Base-by-base conservation (phyloP, 805 yeast species). In the Candida boidinii region DNA sequence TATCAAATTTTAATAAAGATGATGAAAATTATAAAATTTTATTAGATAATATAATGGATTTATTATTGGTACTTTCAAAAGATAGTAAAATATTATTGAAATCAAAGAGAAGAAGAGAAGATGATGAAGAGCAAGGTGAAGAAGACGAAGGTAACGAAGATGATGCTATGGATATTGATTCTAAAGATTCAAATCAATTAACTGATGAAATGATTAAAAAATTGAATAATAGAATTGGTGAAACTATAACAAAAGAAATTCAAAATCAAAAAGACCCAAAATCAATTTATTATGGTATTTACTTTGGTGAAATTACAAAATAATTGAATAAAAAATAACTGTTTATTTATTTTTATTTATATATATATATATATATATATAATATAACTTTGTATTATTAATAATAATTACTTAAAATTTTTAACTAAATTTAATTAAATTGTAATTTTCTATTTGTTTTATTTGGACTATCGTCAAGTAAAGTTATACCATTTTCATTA, bases 141-240 rank as follows among this genome's bases (percentile, higher is more conserved):
- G 28, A 26, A n/a, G 29, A 27, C 5, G 22, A n/a, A 15, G 16
- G 16, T 17, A 21, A 26, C 7, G 29, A 27, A n/a, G 22, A n/a
- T 9, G 16, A 10, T 17, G 22, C 14, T 11, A 62, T 63, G 42
- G 68, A 59, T 3, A 55, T 62, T 3, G 46, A 56, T 2, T 32
- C 34, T 5, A 60, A 50, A 0, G 66, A 58, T 7, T 38, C 48
- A 4, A 49, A 53, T 25, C 63, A 56, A 13, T 34, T 64, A 2
- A 42, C 51, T 2, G 64, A 55, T 10, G 54, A 52, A 28, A 42
- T 46, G 41, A 37, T 41, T 31, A 49, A 46, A 2, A 78, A 70
- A 45, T 54, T 84, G 29, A 58, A 46, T 6, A 69, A 66, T 4
- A 70, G 82, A 47, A 63, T 84, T 13, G 95, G 95, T 29, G 64